Evolutionary conservation across 495 filamentous ascomycete species (phyloP).

Genomic region (Penicillium psychrofluorescens): DNA sequence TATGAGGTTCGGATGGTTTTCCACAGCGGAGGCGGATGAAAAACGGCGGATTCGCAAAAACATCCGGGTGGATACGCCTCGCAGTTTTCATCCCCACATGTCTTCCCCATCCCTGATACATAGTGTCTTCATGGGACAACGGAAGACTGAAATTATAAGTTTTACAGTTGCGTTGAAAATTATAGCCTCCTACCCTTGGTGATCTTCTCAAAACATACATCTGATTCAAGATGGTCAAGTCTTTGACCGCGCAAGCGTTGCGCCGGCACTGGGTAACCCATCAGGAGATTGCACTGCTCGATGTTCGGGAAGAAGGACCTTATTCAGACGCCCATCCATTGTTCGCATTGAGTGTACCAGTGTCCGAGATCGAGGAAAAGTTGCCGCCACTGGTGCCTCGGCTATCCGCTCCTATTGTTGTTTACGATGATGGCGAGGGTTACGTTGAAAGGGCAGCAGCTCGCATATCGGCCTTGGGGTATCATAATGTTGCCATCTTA

Average conservation of each 20-base stretch:
- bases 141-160: too few species aligned
- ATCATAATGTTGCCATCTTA: slow-evolving; percentile 10
- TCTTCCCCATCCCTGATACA: too few species aligned
- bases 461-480: slow-evolving; percentile 10
- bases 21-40: background rate
- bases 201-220: too few species aligned
- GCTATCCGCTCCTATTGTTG: slow-evolving; percentile 7
- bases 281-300: slow-evolving; percentile 13
- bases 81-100: too few species aligned
- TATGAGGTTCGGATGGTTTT: too few species aligned
- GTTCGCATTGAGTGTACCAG: slow-evolving; percentile 15
- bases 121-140: too few species aligned
- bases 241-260: slow-evolving; percentile 6
- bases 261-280: slow-evolving; percentile 11
- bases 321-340: slow-evolving; percentile 15
- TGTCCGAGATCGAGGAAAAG: slow-evolving; percentile 16
- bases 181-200: too few species aligned
- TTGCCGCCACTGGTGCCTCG: slow-evolving; percentile 11
- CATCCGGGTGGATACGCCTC: background rate
- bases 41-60: slow-evolving; percentile 6
- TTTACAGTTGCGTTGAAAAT: too few species aligned
- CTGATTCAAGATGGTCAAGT: slow-evolving; percentile 4
- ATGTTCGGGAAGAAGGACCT: slow-evolving; percentile 20
- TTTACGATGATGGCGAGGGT: slow-evolving; percentile 16
- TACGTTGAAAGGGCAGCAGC: slow-evolving; percentile 10